These are phyloP conservation scores for Tolypocladium tundrense DNA, from an alignment of 2,329 filamentous ascomycete species.

Conservation along the genomic window DNA sequence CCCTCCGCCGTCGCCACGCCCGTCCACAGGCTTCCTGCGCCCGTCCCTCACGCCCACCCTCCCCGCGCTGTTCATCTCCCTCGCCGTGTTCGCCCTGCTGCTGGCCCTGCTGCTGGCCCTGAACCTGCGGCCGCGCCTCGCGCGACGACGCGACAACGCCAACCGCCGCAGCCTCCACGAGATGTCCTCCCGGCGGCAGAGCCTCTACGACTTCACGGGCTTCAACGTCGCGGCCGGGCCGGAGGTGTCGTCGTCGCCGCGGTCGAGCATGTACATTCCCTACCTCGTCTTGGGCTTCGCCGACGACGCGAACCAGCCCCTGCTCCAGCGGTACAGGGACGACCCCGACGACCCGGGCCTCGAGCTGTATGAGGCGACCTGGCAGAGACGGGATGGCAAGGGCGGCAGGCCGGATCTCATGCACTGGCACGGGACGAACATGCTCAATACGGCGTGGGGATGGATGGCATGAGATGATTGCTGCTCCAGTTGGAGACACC, in stretches of 20 bases:
- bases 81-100: neutral
- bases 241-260: neutral
- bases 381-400: neutral
- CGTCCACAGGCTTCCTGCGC: neutral
- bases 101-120: neutral
- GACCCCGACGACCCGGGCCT: neutral
- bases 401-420: neutral
- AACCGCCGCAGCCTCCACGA: neutral
- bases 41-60: neutral
- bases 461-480: slow-evolving; percentile 6
- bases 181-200: neutral
- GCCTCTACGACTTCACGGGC: neutral
- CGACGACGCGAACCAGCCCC: neutral
- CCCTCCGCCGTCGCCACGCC: neutral
- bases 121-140: neutral
- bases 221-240: neutral
- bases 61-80: neutral
- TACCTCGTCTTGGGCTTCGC: neutral
- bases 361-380: slow-evolving; percentile 1
- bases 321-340: slow-evolving; percentile 1
- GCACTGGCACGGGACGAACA: slow-evolving; percentile 8
- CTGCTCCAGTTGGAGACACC: neutral
- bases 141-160: neutral
- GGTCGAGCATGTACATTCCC: neutral
- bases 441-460: slow-evolving; percentile 9